Base-by-base conservation (phyloP, 2,329 filamentous ascomycete genomes). In the Colletotrichum paranaense region DNA sequence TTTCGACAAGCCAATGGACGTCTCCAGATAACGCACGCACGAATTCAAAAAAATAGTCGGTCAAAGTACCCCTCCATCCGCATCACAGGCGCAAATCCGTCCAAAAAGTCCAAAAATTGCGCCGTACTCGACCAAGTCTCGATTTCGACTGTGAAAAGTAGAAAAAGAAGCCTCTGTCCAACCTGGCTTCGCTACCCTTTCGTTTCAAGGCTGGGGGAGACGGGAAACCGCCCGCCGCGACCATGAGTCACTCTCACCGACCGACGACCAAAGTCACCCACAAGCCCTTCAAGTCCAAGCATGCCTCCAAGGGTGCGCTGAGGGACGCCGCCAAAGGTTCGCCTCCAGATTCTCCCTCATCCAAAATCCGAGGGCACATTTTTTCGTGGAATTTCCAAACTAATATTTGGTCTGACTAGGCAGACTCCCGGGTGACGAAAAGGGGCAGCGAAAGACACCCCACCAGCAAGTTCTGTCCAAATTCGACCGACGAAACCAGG, bases 381-480 rank as follows among this genome's bases (percentile, higher is more conserved):
- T 24, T 14, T 4, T 5, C 3, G 16, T 52, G 14, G 24, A 63
- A 12, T 35, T 9, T 19, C 1, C 1, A 62, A 67, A 35, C 35
- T 65, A 42, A 65, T 62, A 26, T 8, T 4, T 1, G 49, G 5
- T 22, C 19, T 28, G 9, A 26, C 62, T 5, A 97, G 94, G 95
- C 81, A 97, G 97, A 83, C 89, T 96, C 62, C 92, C 88, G 68
- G 74, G 74, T 53, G 86, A 90, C 79, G 94, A 97, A 80, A 91
- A 89, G 78, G 92, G 92, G 74, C 87, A 88, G 78, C 92, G 96
- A 80, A 97, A 94, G 83, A 98, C 96, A 19, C 94, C 94, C 68
- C 95, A 98, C 82, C 97, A 99, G 82, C 95, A 98, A 85, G 91
- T 98, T 85, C 96, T 98, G 94, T 97, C 95, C 72, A 99, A 98